Evolutionary conservation across 2,329 filamentous ascomycete species (phyloP).

Genomic region (Diaporthe longicolla): DNA sequence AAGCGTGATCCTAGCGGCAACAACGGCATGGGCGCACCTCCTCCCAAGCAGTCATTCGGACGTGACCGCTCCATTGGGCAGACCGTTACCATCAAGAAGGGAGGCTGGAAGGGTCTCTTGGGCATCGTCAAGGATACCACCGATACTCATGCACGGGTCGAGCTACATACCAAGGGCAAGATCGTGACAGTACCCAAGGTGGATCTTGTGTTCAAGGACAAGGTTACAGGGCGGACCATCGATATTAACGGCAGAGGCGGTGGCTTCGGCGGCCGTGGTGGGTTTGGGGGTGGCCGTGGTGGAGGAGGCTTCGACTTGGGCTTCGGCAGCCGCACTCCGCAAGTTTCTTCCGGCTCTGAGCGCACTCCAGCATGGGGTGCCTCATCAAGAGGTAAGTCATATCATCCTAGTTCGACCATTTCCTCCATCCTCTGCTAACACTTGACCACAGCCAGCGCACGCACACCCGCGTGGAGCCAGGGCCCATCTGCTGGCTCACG

Average conservation of each 20-base stretch:
- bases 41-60: conserved; percentile 75
- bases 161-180: conserved; percentile 95
- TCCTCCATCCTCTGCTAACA: conserved; percentile 46
- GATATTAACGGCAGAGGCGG: conserved; percentile 72
- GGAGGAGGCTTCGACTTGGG: conserved; percentile 59
- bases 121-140: conserved; percentile 97
- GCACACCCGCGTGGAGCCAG: conserved; percentile 74
- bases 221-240: conserved; percentile 81
- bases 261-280: conserved; percentile 57
- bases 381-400: conserved; percentile 70
- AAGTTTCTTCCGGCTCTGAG: conserved; percentile 71
- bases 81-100: conserved; percentile 89
- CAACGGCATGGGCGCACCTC: conserved; percentile 76
- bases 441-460: conserved; percentile 63
- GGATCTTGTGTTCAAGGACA: conserved; percentile 88
- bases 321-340: conserved; percentile 80
- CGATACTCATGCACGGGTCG: conserved; percentile 87
- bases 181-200: conserved; percentile 87
- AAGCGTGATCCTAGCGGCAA: conserved; percentile 75
- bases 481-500: conserved; percentile 68
- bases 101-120: conserved; percentile 90
- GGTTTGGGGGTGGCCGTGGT: conserved; percentile 60
- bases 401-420: neutral
- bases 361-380: conserved; percentile 83
- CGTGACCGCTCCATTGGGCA: conserved; percentile 90